These are phyloP conservation scores for Azolla pinnata DNA, from an alignment of 75 land plant species.

Conservation along the genomic window DNA sequence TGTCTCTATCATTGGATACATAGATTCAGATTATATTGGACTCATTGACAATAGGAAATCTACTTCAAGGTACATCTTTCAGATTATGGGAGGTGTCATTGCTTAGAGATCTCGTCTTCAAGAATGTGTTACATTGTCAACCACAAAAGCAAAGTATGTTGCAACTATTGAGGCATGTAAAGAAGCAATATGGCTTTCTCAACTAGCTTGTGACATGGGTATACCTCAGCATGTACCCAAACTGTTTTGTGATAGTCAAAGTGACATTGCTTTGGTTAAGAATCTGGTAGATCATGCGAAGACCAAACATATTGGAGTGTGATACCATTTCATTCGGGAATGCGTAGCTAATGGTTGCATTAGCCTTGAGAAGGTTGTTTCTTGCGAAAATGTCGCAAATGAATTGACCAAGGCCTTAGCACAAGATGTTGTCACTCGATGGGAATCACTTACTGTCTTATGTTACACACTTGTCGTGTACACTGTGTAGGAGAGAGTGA, in stretches of 20 bases:
- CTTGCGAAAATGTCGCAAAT: not conserved
- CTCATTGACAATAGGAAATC: constrained; percentile 4
- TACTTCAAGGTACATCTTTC: constrained; percentile 5
- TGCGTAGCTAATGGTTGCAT: not conserved
- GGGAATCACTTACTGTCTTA: no score
- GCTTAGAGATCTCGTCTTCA: constrained; percentile 6
- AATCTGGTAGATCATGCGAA: no score
- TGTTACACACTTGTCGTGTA: no score
- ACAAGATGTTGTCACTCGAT: no score
- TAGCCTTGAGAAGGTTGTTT: not conserved
- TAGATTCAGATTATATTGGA: constrained; percentile 14
- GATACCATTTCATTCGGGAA: constrained; percentile 8
- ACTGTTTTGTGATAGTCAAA: constrained; percentile 12
- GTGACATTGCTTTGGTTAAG: constrained; percentile 15
- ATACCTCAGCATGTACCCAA: not conserved
- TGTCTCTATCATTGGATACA: constrained; percentile 10
- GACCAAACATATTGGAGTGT: constrained; percentile 33
- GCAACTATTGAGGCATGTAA: constrained; percentile 12
- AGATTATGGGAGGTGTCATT: not conserved
- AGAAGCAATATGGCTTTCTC: constrained; percentile 16
- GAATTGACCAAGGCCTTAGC: not conserved
- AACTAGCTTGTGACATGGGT: constrained; percentile 3
- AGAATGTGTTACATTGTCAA: constrained; percentile 4
- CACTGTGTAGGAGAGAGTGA: no score
- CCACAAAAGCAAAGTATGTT: constrained; percentile 19